phyloP scores from a whole-genome alignment of 2,329 filamentous ascomycete species.

The Aspergillus sp. region DNA sequence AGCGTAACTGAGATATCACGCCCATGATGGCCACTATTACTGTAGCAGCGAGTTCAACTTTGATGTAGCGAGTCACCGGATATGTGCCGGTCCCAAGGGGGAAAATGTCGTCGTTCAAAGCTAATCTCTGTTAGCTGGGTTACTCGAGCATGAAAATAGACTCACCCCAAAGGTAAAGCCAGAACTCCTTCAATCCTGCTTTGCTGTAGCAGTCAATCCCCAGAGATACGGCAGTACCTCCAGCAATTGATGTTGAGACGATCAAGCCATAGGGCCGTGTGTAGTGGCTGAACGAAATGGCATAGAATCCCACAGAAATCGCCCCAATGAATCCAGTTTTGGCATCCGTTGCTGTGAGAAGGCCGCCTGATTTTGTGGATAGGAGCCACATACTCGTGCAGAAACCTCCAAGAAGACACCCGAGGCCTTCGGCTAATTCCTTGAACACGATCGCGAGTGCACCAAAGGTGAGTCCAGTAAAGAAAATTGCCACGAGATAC shows the following conservation, averaged over 20 bases:
- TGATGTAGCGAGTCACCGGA: constrained; percentile 82
- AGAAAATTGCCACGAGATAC: constrained; percentile 77
- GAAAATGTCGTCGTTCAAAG: constrained; percentile 77
- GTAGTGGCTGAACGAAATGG: constrained; percentile 76
- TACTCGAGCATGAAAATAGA: background rate
- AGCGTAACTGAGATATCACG: constrained; percentile 79
- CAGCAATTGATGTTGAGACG: constrained; percentile 74
- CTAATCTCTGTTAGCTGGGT: constrained; percentile 38
- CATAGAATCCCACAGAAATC: constrained; percentile 70
- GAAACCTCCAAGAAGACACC: constrained; percentile 85
- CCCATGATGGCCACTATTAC: constrained; percentile 76
- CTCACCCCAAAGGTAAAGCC: constrained; percentile 85
- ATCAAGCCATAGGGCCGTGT: constrained; percentile 82
- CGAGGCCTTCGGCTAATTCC: constrained; percentile 82
- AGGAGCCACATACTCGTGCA: constrained; percentile 90
- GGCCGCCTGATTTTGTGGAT: constrained; percentile 73
- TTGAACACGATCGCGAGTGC: constrained; percentile 76
- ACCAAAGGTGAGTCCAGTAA: constrained; percentile 76
- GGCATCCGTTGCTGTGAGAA: constrained; percentile 65
- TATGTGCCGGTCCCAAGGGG: constrained; percentile 77
- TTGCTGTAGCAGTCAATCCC: constrained; percentile 90
- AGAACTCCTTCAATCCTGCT: constrained; percentile 94
- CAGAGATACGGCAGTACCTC: constrained; percentile 76
- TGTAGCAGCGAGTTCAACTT: constrained; percentile 79
- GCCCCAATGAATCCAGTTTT: constrained; percentile 76